phyloP scores from a whole-genome alignment of 1,284 basidiomycete species.

The Schizophyllum amplum region DNA sequence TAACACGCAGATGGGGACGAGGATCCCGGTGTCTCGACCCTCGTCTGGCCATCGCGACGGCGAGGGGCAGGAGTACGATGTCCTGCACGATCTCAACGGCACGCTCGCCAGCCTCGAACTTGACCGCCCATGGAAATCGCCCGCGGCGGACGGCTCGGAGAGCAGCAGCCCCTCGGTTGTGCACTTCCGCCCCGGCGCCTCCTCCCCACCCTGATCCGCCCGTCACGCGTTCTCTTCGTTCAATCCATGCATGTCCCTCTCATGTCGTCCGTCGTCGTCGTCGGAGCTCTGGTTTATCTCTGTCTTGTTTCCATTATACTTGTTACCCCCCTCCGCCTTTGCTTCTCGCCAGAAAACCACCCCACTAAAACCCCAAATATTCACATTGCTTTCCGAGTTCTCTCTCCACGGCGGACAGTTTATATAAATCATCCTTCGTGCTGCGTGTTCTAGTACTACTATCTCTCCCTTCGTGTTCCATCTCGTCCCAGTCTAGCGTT shows the following conservation, averaged over 20 bases:
- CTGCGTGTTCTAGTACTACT: neutral
- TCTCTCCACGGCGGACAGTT: neutral
- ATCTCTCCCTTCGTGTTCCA: neutral
- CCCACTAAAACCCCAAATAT: neutral
- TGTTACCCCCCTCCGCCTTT: neutral
- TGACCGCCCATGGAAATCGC: constrained; percentile 23
- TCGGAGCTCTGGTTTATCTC: neutral
- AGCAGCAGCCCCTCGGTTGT: neutral
- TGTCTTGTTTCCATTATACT: neutral
- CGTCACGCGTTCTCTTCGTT: neutral
- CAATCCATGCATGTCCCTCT: neutral
- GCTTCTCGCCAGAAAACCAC: neutral
- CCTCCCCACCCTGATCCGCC: neutral
- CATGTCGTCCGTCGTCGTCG: neutral
- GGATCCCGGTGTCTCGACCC: constrained; percentile 40
- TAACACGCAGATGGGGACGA: constrained; percentile 29
- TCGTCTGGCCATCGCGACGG: constrained; percentile 31
- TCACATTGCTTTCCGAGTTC: neutral
- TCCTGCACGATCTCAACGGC: constrained; percentile 63
- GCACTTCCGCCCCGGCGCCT: neutral
- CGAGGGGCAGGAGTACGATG: constrained; percentile 35
- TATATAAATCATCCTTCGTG: neutral
- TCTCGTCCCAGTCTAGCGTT: neutral
- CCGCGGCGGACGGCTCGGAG: neutral
- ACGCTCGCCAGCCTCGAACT: constrained; percentile 68